These are phyloP conservation scores for Ambrosiella cleistominuta DNA, from an alignment of 2,329 filamentous ascomycete species.

Conservation along the genomic window DNA sequence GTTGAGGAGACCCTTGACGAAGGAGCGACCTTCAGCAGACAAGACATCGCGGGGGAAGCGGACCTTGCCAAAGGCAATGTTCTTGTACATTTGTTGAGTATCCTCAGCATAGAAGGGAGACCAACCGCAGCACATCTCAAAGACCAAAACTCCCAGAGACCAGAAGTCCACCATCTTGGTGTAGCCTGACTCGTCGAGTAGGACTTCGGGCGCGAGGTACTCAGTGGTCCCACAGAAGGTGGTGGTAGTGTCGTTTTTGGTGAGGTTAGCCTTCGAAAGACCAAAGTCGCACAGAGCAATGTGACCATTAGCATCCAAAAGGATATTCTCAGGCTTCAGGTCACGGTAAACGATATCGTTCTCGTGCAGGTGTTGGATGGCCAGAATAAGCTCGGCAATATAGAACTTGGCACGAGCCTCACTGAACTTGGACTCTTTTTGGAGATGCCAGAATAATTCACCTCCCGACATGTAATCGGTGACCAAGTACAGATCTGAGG, in stretches of 20 bases:
- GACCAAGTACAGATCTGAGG: conserved; percentile 91
- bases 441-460: conserved; percentile 95
- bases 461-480: conserved; percentile 99
- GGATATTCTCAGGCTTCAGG: conserved; percentile 91
- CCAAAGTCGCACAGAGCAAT: conserved; percentile 97
- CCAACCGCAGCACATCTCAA: conserved; percentile 99
- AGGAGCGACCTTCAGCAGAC: conserved; percentile 87
- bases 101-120: conserved; percentile 98
- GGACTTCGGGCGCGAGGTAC: conserved; percentile 86
- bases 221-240: conserved; percentile 98
- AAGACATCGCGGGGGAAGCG: conserved; percentile 88
- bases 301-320: conserved; percentile 91
- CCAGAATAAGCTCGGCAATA: conserved; percentile 90
- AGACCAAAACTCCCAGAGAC: conserved; percentile 92
- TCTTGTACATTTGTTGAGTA: conserved; percentile 99
- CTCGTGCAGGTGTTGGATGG: conserved; percentile 84
- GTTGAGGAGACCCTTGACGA: conserved; percentile 93
- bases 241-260: conserved; percentile 94
- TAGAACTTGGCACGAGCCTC: conserved; percentile 96
- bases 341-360: conserved; percentile 98
- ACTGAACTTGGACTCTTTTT: conserved; percentile 90
- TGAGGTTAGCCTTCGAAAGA: conserved; percentile 89
- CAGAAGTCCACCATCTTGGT: conserved; percentile 99
- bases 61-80: conserved; percentile 97
- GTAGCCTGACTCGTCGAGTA: conserved; percentile 91